Conservation (phyloP, 495 filamentous ascomycete species). For the Aspergillus heteromorphus region DNA sequence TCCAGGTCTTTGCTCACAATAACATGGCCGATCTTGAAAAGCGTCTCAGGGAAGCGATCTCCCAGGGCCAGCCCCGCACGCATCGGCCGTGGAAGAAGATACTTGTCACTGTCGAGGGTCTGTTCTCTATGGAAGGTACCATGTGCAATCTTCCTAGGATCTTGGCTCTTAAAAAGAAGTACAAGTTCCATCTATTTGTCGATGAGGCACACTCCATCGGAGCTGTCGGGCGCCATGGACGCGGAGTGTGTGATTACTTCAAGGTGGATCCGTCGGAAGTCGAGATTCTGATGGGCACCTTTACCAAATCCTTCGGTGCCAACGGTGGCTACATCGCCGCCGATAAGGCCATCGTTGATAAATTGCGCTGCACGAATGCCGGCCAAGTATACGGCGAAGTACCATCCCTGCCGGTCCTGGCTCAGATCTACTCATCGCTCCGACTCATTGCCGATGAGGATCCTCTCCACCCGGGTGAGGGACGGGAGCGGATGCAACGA, state of each 20-base stretch:
- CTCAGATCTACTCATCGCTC: slow-evolving; percentile 74
- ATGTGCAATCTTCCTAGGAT: slow-evolving; percentile 83
- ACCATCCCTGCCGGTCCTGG: slow-evolving; percentile 70
- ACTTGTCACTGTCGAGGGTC: slow-evolving; percentile 79
- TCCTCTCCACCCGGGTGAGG: slow-evolving; percentile 62
- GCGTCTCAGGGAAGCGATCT: slow-evolving; percentile 72
- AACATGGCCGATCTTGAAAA: slow-evolving; percentile 75
- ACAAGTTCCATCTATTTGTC: slow-evolving; percentile 84
- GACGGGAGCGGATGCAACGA: slow-evolving; percentile 80
- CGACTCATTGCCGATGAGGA: slow-evolving; percentile 71
- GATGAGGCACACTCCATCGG: slow-evolving; percentile 94
- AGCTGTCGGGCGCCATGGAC: slow-evolving; percentile 71
- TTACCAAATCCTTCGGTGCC: slow-evolving; percentile 90
- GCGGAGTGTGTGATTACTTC: slow-evolving; percentile 90
- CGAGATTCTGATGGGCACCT: slow-evolving; percentile 88
- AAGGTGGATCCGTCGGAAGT: slow-evolving; percentile 73
- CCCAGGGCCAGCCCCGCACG: slow-evolving; percentile 82
- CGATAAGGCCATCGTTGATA: slow-evolving; percentile 75
- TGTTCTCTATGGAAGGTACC: slow-evolving; percentile 93
- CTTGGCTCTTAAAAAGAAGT: slow-evolving; percentile 72
- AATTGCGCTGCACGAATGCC: slow-evolving; percentile 70
- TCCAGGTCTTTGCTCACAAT: slow-evolving; percentile 85
- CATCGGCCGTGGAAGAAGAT: slow-evolving; percentile 95
- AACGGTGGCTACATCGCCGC: slow-evolving; percentile 87
- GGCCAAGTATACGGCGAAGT: slow-evolving; percentile 75